Conservation (phyloP, 176 grass and related monocot species). For the Melocanna baccifera region DNA sequence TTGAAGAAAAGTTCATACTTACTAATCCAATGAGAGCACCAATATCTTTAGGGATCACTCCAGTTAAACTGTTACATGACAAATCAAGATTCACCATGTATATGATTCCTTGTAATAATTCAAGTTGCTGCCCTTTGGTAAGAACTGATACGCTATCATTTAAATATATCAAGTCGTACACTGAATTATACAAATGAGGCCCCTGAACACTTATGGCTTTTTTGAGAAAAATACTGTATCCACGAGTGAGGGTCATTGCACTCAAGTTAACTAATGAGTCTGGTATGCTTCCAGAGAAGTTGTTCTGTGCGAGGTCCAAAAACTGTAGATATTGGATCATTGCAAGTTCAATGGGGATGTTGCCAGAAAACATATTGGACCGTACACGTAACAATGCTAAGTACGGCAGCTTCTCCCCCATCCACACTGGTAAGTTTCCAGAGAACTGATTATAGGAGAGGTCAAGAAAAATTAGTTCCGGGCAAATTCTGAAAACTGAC, state of each 20-base stretch:
- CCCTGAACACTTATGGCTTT: rapidly evolving
- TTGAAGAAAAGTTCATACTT: slow-evolving; percentile 43
- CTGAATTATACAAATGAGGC: no score
- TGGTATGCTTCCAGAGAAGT: slow-evolving; percentile 22
- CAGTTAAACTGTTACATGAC: slow-evolving; percentile 26
- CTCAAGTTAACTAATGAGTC: slow-evolving; percentile 9
- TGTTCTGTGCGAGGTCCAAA: slow-evolving; percentile 34
- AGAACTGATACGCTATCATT: background rate
- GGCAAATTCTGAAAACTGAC: background rate
- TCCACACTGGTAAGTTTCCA: background rate
- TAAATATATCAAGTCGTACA: background rate
- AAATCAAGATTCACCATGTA: slow-evolving; percentile 10
- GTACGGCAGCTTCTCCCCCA: background rate
- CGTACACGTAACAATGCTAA: slow-evolving; percentile 1
- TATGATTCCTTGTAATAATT: background rate
- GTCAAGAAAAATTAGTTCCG: background rate
- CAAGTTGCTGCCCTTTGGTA: slow-evolving; percentile 27
- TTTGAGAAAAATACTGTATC: background rate
- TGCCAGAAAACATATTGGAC: slow-evolving; percentile 34
- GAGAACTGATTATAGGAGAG: slow-evolving; percentile 16
- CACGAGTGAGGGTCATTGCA: background rate
- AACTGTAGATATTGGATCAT: background rate
- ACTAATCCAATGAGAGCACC: slow-evolving; percentile 16
- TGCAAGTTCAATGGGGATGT: slow-evolving; percentile 18
- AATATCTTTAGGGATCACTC: slow-evolving; percentile 30